Base-by-base conservation (phyloP, 768 basidiomycete genomes). In the Suillus subalutaceus region DNA sequence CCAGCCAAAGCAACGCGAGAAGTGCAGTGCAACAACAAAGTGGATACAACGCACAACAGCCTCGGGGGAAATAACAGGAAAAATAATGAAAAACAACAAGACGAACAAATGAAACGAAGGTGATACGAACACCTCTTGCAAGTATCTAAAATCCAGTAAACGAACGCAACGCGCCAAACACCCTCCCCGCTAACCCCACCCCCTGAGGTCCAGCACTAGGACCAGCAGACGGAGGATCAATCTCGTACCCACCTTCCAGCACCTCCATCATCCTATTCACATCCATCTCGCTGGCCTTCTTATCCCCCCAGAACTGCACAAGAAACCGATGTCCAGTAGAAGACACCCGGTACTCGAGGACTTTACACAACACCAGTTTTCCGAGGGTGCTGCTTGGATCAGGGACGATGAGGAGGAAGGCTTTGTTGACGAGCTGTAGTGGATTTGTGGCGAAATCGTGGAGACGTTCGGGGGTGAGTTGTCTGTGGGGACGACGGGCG, bases 341-440 rank as follows among this genome's bases (percentile, higher is more conserved):
- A 12, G 59, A 60, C 12, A 32, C 59, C 26, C 41, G 26, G 3
- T 30, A 40, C 41, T 60, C 59, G 3, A 43, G 18, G 9, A 60
- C 40, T 43, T 30, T 60, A 30, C 40, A 60, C 6, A 60, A 20
- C 3, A 60, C 26, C 6, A 60, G 41, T 13, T 43, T 60, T 13
- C 59, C 59, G 26, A 60, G 41, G n/a, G 40, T 60, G 6, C 59
- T 60, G 6, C 12, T 30, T 32, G 41, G 26, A 30, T 60, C 59
- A 20, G 59, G 59, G 18, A 60, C 59, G 26, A 60, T 60, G 18
- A 60, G 59, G 26, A 60, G 59, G 26, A 60, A 60, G 1, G 59
- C 59, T 30, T 60, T 60, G 6, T 20, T 26, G 41, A 60, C 20
- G 41, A 60, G 41, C 4, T 60, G 26, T 12, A 43, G 23, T 12